A percentile compares a stretch with the other conserved stretches of the same genome.
Evolutionary conservation across 2,329 filamentous ascomycete genomes (phyloP).

Genomic region (Ascomycota sp.): DNA sequence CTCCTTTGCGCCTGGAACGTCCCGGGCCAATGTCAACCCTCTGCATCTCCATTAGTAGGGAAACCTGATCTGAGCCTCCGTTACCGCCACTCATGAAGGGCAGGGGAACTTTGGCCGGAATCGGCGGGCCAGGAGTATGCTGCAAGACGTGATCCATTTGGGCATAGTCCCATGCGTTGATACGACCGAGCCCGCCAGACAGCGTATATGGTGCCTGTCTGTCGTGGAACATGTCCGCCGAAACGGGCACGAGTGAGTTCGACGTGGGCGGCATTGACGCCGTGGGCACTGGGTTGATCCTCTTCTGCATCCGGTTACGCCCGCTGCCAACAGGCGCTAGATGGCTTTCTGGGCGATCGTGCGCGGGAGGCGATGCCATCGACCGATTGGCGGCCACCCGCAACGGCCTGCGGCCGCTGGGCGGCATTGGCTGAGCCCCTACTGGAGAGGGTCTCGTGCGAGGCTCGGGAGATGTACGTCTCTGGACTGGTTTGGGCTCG

Average conservation of each 20-base stretch:
- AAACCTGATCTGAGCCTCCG: constrained; percentile 23
- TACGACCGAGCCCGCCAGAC: constrained; percentile 18
- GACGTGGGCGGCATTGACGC: constrained; percentile 16
- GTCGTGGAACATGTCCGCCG: constrained; percentile 29
- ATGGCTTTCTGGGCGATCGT: constrained; percentile 11
- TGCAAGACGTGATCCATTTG: constrained; percentile 28
- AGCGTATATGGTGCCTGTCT: constrained; percentile 15
- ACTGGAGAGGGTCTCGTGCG: constrained; percentile 24
- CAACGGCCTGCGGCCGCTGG: constrained; percentile 28
- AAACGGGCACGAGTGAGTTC: constrained; percentile 31
- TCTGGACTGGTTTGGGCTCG: constrained; percentile 23
- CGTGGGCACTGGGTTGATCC: constrained; percentile 21
- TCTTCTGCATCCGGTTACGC: constrained; percentile 47
- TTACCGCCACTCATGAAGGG: constrained; percentile 23
- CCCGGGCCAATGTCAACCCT: constrained; percentile 45
- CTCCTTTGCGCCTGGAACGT: constrained; percentile 29
- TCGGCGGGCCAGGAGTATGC: constrained; percentile 27
- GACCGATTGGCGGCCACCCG: constrained; percentile 31
- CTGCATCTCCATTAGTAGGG: constrained; percentile 52
- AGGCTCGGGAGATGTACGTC: constrained; percentile 10
- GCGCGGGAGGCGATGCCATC: constrained; percentile 12
- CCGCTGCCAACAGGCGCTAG: constrained; percentile 16
- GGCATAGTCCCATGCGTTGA: constrained; percentile 31
- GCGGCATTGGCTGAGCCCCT: constrained; percentile 31
- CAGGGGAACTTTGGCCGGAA: constrained; percentile 52